Evolutionary conservation across 176 grass and related monocot species (phyloP).

Genomic region (Microstegium vimineum): DNA sequence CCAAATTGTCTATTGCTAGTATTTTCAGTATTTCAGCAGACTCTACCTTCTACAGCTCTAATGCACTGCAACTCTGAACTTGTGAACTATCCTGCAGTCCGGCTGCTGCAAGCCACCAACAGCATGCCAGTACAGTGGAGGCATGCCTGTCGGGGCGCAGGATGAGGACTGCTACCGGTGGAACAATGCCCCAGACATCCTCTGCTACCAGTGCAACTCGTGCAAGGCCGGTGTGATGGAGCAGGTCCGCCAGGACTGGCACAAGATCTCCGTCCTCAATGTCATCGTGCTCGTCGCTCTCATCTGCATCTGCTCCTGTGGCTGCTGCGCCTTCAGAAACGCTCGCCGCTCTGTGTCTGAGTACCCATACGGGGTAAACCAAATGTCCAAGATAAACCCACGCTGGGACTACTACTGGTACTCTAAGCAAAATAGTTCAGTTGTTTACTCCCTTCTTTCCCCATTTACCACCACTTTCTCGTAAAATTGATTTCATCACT

Average conservation of each 20-base stretch:
- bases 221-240: conserved; percentile 96
- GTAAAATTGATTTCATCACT: background rate
- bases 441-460: background rate
- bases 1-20: background rate
- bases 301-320: conserved; percentile 62
- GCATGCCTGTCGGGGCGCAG: conserved; percentile 51
- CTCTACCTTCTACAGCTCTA: background rate
- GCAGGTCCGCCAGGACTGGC: conserved; percentile 85
- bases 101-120: conserved; percentile 98
- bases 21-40: background rate
- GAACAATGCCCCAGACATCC: conserved; percentile 75
- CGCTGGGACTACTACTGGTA: conserved; percentile 98
- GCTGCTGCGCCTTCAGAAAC: conserved; percentile 86
- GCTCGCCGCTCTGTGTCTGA: conserved; percentile 48
- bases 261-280: conserved; percentile 76
- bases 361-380: conserved; percentile 83
- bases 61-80: background rate
- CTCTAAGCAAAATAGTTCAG: conserved; percentile 11
- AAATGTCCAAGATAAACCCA: conserved; percentile 80
- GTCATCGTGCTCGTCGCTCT: conserved; percentile 65
- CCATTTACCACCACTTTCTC: background rate
- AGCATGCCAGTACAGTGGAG: conserved; percentile 71
- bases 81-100: conserved; percentile 46
- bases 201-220: conserved; percentile 84
- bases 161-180: conserved; percentile 85